A percentile compares a stretch with the other conserved stretches of the same genome.
These are phyloP conservation scores for Gastrolobium villosum DNA, from an alignment of 306 rosid species.

Conservation along the genomic window DNA sequence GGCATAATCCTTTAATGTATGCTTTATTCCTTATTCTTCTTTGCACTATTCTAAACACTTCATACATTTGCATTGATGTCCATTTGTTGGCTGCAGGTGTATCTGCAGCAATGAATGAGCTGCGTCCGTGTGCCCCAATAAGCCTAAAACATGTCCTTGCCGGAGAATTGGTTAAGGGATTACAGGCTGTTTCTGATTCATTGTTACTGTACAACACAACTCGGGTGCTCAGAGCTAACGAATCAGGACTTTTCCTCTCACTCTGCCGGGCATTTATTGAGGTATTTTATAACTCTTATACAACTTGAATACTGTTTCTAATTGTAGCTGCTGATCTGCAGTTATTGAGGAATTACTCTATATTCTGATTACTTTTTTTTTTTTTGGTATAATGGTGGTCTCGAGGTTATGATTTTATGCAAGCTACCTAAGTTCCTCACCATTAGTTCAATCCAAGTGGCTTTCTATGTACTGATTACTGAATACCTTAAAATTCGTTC, in stretches of 20 bases:
- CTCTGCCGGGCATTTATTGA: slow-evolving; percentile 94
- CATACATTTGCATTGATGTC: slow-evolving; percentile 40
- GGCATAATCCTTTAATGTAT: slow-evolving; percentile 13
- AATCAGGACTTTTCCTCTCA: slow-evolving; percentile 93
- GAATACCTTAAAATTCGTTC: slow-evolving; percentile 41
- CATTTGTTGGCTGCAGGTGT: slow-evolving; percentile 79
- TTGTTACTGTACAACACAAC: slow-evolving; percentile 86
- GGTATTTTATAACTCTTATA: slow-evolving; percentile 54
- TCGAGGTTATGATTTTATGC: background rate
- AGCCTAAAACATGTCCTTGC: slow-evolving; percentile 87
- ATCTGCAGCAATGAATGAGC: slow-evolving; percentile 95
- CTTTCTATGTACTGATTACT: slow-evolving; percentile 32
- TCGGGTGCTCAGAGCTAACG: slow-evolving; percentile 80
- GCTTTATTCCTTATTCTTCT: slow-evolving; percentile 22
- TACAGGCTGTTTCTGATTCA: slow-evolving; percentile 81
- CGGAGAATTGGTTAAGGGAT: slow-evolving; percentile 85
- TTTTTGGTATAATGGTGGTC: background rate
- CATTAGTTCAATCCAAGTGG: slow-evolving; percentile 10
- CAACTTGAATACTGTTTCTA: slow-evolving; percentile 7
- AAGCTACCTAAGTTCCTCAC: background rate
- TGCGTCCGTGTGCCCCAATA: slow-evolving; percentile 96
- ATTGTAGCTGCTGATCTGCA: slow-evolving; percentile 33
- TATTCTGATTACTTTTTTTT: background rate
- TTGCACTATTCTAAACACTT: slow-evolving; percentile 15
- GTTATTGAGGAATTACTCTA: slow-evolving; percentile 11